Base-by-base conservation (phyloP, 2,329 filamentous ascomycete genomes). In the Aspergillus udagawae region DNA sequence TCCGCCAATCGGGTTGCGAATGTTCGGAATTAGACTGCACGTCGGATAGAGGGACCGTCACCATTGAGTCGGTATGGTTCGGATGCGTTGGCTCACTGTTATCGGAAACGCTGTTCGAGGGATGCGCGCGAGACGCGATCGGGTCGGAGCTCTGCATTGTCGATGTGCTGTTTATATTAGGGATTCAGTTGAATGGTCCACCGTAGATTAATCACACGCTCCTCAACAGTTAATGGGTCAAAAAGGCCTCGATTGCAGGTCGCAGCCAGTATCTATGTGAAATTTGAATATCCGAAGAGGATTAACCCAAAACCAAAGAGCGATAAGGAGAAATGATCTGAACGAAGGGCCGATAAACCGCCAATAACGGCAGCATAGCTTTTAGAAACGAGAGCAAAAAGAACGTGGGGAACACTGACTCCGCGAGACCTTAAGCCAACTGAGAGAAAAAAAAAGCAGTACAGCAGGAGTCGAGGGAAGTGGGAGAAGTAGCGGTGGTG, bases 31-130 rank as follows among this genome's bases (percentile, higher is more conserved):
- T 86, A 67, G 64, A 79, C 67, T 65, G 83, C 73, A 57, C 81
- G 78, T 90, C 88, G 21, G 88, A 91, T 51, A 91, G 79, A 54
- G 87, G 83, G 48, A 91, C 88, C 7, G 88, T 91, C 49, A 91
- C 87, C 86, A 91, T 87, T 21, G 89, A 91, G 73, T 91, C 88
- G 52, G 78, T 80, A 23, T 78, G 70, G 55, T 68, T 68, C 0
- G 65, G 44, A 27, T 17, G 44, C 20, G 44, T 47, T 23, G 44
- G 63, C 38, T 54, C 55, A 44, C 57, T 55, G 17, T 55, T 61
- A n/a, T 32, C 14, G 51, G 25, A 38, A 56, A 67, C 35, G 17
- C 38, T 29, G 44, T 38, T 10, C 21, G 53, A 29, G 51, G 44
- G 59, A 32, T 60, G 56, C 35, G 55, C 57, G 17, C 66, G 66